Evolutionary conservation across 257 asterid genomes (phyloP).

Genomic region (Nicotiana obtusifolia): DNA sequence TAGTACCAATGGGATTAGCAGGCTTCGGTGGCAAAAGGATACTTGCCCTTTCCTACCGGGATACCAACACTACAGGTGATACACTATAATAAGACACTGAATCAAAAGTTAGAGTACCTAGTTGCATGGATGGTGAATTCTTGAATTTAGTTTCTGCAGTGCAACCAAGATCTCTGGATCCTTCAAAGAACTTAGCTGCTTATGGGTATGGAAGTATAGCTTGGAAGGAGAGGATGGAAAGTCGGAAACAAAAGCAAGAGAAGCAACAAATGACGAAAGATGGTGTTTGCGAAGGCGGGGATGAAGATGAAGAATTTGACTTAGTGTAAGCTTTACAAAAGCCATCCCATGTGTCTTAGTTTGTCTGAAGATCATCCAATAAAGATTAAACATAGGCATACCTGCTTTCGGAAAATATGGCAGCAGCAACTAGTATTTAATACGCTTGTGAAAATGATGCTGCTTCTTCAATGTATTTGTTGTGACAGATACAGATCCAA

Average conservation of each 20-base stretch:
- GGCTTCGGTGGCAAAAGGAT: slow-evolving; percentile 3
- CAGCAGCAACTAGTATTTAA: neutral
- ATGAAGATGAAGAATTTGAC: slow-evolving; percentile 11
- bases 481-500: neutral
- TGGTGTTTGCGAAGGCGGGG: slow-evolving; percentile 5
- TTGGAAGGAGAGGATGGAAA: slow-evolving; percentile 30
- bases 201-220: slow-evolving; percentile 32
- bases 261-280: neutral
- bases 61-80: neutral
- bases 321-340: slow-evolving; percentile 15
- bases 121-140: neutral
- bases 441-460: neutral
- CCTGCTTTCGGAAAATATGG: neutral
- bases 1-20: slow-evolving; percentile 4
- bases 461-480: neutral
- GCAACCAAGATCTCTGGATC: slow-evolving; percentile 23
- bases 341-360: neutral
- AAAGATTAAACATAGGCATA: neutral
- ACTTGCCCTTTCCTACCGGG: neutral
- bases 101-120: neutral
- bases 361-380: neutral
- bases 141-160: slow-evolving; percentile 10
- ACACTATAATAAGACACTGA: neutral
- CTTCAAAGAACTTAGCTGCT: slow-evolving; percentile 26
- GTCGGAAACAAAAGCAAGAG: slow-evolving; percentile 22